phyloP scores from a whole-genome alignment of 768 basidiomycete species.

The Plicaturopsis crispa region DNA sequence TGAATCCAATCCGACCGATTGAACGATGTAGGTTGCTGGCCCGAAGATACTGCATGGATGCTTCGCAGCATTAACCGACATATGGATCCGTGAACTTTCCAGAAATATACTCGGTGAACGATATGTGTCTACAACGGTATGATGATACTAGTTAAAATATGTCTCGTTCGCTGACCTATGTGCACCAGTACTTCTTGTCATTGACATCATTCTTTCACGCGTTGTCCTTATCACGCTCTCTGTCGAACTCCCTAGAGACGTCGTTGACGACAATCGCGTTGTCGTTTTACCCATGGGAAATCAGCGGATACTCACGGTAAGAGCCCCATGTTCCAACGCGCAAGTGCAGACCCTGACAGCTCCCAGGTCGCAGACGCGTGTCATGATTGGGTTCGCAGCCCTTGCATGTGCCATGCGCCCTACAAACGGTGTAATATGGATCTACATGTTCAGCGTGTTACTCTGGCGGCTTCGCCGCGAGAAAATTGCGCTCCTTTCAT shows the following conservation, averaged over 20 bases:
- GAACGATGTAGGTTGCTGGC: conserved; percentile 62
- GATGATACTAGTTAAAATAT: conserved; percentile 22
- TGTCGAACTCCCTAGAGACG: conserved; percentile 92
- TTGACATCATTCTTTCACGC: conserved; percentile 84
- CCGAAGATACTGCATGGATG: conserved; percentile 73
- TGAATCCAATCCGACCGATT: no score
- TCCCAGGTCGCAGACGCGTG: conserved; percentile 24
- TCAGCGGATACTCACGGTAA: no score
- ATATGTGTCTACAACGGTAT: conserved; percentile 55
- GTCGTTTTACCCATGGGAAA: conserved; percentile 68
- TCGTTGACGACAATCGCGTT: conserved; percentile 77
- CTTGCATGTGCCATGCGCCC: conserved; percentile 80
- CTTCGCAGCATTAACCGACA: conserved; percentile 77
- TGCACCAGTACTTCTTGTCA: conserved; percentile 71
- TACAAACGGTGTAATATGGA: conserved; percentile 85
- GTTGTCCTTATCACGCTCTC: conserved; percentile 74
- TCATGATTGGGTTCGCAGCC: conserved; percentile 53
- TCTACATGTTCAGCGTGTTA: conserved; percentile 54
- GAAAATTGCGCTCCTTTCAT: conserved; percentile 16
- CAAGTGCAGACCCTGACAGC: no score
- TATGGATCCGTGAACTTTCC: conserved; percentile 60
- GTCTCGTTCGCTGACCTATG: neutral
- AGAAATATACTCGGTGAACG: conserved; percentile 45
- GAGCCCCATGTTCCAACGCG: no score
- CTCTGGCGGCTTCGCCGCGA: conserved; percentile 44